Percentiles rank a stretch among this genome's conserved stretches.
phyloP scores from a whole-genome alignment of 2,329 filamentous ascomycete species.

The Lojkania enalia region DNA sequence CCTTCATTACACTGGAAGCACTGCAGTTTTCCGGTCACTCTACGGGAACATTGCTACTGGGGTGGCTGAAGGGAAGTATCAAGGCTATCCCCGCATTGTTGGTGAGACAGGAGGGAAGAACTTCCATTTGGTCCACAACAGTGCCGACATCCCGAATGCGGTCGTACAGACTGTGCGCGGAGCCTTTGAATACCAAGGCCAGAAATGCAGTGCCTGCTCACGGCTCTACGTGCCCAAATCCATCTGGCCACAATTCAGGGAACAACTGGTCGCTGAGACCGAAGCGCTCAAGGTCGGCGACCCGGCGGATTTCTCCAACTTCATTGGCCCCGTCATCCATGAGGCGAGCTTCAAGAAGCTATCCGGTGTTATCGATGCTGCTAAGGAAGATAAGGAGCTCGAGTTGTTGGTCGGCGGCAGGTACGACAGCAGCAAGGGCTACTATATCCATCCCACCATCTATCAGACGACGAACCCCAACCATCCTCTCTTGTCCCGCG shows the following conservation, averaged over 20 bases:
- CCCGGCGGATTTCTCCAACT: constrained; percentile 72
- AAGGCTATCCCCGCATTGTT: constrained; percentile 83
- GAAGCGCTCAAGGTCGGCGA: constrained; percentile 71
- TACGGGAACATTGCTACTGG: constrained; percentile 84
- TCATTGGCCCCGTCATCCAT: constrained; percentile 88
- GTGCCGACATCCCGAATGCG: constrained; percentile 77
- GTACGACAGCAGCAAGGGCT: constrained; percentile 77
- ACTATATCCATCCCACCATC: constrained; percentile 82
- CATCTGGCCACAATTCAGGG: constrained; percentile 71
- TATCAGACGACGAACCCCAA: constrained; percentile 74
- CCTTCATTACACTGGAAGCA: constrained; percentile 95
- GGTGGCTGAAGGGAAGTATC: constrained; percentile 79
- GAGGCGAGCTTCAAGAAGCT: constrained; percentile 80
- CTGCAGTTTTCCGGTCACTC: constrained; percentile 83
- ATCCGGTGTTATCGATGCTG: constrained; percentile 72
- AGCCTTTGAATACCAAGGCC: constrained; percentile 88
- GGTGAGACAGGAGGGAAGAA: constrained; percentile 94
- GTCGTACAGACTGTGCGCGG: constrained; percentile 81
- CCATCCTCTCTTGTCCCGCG: constrained; percentile 74
- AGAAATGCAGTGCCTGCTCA: constrained; percentile 87
- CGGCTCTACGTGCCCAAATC: constrained; percentile 78
- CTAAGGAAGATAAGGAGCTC: constrained; percentile 74
- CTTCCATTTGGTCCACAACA: constrained; percentile 80
- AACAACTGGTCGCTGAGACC: constrained; percentile 68
- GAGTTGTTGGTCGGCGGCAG: constrained; percentile 74